These are phyloP conservation scores for Silybum marianum DNA, from an alignment of 129 eudicot species.

Conservation along the genomic window DNA sequence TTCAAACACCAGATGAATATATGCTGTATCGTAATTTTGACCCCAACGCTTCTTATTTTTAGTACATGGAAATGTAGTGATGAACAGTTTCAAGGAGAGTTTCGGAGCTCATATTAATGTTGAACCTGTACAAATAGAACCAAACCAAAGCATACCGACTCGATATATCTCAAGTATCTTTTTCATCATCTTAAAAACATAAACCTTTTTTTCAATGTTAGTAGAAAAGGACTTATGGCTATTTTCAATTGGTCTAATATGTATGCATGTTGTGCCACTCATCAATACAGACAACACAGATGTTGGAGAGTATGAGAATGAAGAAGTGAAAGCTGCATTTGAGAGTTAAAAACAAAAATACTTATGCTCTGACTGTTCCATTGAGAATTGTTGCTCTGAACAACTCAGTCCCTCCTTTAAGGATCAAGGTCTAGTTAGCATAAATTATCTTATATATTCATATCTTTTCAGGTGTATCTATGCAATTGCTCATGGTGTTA, in stretches of 20 bases:
- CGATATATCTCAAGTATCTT: neutral
- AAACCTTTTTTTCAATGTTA: neutral
- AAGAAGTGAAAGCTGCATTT: constrained; percentile 68
- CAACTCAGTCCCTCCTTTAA: constrained; percentile 73
- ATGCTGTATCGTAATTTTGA: neutral
- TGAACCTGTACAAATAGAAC: too few relatives aligned
- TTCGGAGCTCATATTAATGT: too few relatives aligned
- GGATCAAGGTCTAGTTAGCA: constrained; percentile 66
- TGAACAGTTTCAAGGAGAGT: too few relatives aligned
- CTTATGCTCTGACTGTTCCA: constrained; percentile 89
- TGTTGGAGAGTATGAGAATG: constrained; percentile 43
- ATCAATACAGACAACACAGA: constrained; percentile 29
- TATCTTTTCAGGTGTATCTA: neutral
- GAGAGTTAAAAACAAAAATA: constrained; percentile 70
- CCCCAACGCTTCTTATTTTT: too few relatives aligned
- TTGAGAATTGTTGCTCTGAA: constrained; percentile 69
- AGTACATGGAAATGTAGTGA: too few relatives aligned
- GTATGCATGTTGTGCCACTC: neutral
- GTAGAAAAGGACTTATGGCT: constrained; percentile 2
- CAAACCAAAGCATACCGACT: neutral
- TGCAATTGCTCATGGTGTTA: neutral
- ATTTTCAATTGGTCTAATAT: constrained; percentile 3
- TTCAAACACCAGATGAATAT: neutral
- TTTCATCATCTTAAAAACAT: neutral
- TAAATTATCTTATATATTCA: constrained; percentile 2